Evolutionary conservation across 106 monocot genomes (phyloP).

Genomic region (Alisma plantagoaquatica): DNA sequence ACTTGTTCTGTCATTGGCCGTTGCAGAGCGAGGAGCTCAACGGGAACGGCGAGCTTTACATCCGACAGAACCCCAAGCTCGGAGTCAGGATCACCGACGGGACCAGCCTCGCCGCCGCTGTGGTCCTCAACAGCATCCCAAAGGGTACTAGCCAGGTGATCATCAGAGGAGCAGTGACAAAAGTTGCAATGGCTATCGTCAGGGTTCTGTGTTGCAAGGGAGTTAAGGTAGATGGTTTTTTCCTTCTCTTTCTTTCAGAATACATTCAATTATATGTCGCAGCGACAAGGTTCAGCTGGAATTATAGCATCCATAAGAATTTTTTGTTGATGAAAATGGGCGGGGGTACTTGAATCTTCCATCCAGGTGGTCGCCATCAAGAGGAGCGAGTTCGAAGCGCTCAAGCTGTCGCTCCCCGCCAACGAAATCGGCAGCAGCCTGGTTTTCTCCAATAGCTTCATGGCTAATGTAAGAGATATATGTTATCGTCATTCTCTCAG

Average conservation of each 20-base stretch:
- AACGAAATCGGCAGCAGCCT: slow-evolving; percentile 12
- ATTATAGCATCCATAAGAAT: no score
- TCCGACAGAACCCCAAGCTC: slow-evolving; percentile 74
- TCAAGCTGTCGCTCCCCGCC: slow-evolving; percentile 35
- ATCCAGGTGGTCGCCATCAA: slow-evolving; percentile 43
- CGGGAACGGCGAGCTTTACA: slow-evolving; percentile 48
- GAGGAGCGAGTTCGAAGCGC: slow-evolving; percentile 47
- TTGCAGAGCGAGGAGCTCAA: slow-evolving; percentile 59
- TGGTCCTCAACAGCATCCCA: slow-evolving; percentile 63
- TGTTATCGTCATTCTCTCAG: no score
- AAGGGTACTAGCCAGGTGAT: slow-evolving; percentile 45
- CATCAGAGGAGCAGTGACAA: slow-evolving; percentile 45
- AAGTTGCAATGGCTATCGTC: slow-evolving; percentile 36
- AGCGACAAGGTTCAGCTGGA: no score
- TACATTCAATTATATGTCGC: no score
- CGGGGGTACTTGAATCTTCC: background rate
- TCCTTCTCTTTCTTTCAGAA: no score
- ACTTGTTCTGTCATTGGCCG: no score
- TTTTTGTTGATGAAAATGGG: no score
- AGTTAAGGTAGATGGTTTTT: slow-evolving; percentile 77
- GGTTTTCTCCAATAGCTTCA: slow-evolving; percentile 27
- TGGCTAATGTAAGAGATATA: slow-evolving; percentile 29
- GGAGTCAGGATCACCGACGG: slow-evolving; percentile 71
- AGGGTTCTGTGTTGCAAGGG: slow-evolving; percentile 43
- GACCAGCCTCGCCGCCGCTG: slow-evolving; percentile 67